Evolutionary conservation across 768 basidiomycete species (phyloP).

Genomic region (Trametes sanguinea): DNA sequence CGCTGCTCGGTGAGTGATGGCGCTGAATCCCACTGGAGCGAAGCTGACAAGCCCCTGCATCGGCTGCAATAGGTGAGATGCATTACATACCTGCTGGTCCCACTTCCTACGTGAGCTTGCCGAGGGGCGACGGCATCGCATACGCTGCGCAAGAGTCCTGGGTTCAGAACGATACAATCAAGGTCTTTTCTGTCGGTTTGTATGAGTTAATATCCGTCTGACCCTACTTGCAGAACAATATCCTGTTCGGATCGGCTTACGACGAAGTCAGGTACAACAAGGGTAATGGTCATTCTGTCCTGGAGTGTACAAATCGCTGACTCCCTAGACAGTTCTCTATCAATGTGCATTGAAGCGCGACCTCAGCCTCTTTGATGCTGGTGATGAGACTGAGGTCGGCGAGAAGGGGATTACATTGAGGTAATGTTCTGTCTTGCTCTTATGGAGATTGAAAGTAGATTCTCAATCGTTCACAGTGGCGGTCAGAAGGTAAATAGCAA

Average conservation of each 20-base stretch:
- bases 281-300: constrained; percentile 5
- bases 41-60: too few relatives aligned
- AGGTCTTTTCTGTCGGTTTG: constrained; percentile 17
- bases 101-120: constrained; percentile 44
- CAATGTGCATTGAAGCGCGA: constrained; percentile 48
- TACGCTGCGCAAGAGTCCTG: constrained; percentile 53
- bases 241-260: constrained; percentile 30
- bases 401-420: constrained; percentile 55
- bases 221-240: constrained; percentile 24
- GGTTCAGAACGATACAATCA: constrained; percentile 49
- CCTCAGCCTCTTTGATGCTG: constrained; percentile 48
- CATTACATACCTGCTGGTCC: constrained; percentile 33
- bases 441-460: neutral
- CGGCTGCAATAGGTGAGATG: constrained; percentile 30
- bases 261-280: constrained; percentile 31
- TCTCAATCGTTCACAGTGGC: constrained; percentile 31
- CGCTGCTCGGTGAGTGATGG: constrained; percentile 19
- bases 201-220: neutral
- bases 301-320: neutral
- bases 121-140: constrained; percentile 46
- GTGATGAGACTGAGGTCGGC: constrained; percentile 32
- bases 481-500: constrained; percentile 43
- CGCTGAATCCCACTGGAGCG: too few relatives aligned
- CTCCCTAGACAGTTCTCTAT: constrained; percentile 31
- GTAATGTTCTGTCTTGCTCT: constrained; percentile 15